phyloP scores from a whole-genome alignment of 345 rosid genomes.

The Cardamine occulta region DNA sequence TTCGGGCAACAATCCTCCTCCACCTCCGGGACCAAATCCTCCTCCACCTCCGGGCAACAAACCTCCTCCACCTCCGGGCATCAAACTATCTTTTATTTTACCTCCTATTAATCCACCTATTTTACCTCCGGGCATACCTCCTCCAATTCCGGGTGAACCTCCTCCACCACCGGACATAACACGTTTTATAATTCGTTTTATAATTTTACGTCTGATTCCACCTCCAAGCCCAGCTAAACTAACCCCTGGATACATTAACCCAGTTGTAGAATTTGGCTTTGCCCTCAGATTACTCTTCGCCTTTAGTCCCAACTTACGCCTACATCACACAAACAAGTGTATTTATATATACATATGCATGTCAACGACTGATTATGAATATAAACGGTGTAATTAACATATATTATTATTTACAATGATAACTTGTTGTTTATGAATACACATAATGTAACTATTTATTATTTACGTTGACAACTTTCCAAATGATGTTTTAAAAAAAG shows the following conservation, averaged over 20 bases:
- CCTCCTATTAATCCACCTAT: no score
- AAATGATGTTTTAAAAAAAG: not conserved
- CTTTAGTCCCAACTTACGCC: constrained; percentile 32
- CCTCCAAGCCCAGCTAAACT: not conserved
- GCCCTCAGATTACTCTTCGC: no score
- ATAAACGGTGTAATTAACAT: not conserved
- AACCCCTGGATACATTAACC: not conserved
- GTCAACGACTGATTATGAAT: not conserved
- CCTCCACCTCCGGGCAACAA: no score
- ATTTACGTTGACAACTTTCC: not conserved
- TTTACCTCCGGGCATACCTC: not conserved
- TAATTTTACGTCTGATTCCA: no score
- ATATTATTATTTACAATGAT: not conserved
- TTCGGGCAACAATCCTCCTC: no score
- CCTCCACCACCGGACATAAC: no score
- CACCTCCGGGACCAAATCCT: not conserved
- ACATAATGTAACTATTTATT: no score
- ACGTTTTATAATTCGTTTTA: no score
- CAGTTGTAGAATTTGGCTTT: not conserved
- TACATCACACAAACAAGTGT: constrained; percentile 18
- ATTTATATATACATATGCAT: not conserved
- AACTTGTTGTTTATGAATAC: no score
- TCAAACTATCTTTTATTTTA: no score
- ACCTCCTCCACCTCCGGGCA: no score
- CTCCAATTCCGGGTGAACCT: no score